Evolutionary conservation across 2,329 filamentous ascomycete species (phyloP).

Genomic region (Amesomyces nigricolor): DNA sequence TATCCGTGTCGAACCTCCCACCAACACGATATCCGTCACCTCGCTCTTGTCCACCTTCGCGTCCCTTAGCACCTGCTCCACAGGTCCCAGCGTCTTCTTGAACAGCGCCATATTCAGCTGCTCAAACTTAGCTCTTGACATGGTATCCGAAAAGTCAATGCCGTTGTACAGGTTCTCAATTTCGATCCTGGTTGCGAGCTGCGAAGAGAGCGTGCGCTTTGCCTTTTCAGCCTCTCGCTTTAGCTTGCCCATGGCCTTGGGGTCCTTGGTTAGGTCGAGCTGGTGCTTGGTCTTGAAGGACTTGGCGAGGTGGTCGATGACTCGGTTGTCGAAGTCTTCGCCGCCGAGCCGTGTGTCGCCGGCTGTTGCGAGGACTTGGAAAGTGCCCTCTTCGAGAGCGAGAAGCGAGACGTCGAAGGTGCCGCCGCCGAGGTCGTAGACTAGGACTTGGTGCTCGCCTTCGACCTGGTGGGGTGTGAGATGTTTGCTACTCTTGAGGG

Average conservation of each 20-base stretch:
- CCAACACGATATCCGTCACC: conserved; percentile 92
- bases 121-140: conserved; percentile 98
- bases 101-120: conserved; percentile 97
- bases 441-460: conserved; percentile 78
- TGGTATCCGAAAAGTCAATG: conserved; percentile 95
- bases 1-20: conserved; percentile 98
- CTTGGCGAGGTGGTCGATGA: conserved; percentile 95
- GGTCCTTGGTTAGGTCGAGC: conserved; percentile 87
- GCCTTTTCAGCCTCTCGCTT: conserved; percentile 99
- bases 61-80: conserved; percentile 96
- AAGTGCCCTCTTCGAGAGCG: conserved; percentile 82
- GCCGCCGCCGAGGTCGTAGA: conserved; percentile 91
- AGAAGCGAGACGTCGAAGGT: conserved; percentile 92
- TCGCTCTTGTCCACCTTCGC: conserved; percentile 94
- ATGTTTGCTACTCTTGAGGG: not conserved
- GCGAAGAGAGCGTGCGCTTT: conserved; percentile 93
- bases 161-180: conserved; percentile 96
- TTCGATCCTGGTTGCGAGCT: conserved; percentile 90
- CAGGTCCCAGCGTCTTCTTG: conserved; percentile 97
- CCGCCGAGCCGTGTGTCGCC: conserved; percentile 96
- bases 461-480: conserved; percentile 43
- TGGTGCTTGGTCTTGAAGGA: conserved; percentile 92
- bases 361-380: conserved; percentile 88
- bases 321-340: conserved; percentile 96
- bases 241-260: conserved; percentile 98